A percentile compares a stretch with the other conserved stretches of the same genome.
phyloP scores from a whole-genome alignment of 2,329 filamentous ascomycete species.

The Teratosphaeria gauchensis region DNA sequence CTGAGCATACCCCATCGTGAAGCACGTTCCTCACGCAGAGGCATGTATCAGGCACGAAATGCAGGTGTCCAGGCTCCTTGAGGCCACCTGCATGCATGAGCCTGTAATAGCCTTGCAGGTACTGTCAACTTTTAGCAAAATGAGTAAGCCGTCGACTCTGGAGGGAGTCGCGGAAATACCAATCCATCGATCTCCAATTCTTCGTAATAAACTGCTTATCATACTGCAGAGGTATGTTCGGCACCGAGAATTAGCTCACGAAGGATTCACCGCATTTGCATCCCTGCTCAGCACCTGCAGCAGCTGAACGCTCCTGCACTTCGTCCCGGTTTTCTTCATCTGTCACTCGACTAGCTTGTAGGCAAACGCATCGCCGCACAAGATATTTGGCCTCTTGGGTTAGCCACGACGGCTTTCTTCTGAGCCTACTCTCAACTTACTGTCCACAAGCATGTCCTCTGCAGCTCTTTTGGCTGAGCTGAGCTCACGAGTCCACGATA shows the following conservation, averaged over 20 bases:
- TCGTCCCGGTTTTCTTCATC: neutral
- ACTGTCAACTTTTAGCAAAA: neutral
- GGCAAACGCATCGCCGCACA: neutral
- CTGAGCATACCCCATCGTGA: neutral
- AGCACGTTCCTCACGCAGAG: neutral
- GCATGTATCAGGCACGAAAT: neutral
- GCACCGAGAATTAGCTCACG: neutral
- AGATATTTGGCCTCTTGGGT: too few species aligned
- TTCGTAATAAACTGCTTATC: neutral
- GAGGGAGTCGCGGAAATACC: too few species aligned
- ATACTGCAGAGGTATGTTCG: neutral
- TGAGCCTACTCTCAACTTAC: neutral
- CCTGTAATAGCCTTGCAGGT: neutral
- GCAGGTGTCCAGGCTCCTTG: neutral
- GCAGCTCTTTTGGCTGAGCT: neutral
- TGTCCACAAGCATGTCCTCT: neutral
- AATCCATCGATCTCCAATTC: neutral
- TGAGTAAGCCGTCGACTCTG: neutral
- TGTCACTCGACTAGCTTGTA: neutral
- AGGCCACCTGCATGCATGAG: neutral
- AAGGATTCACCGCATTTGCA: neutral
- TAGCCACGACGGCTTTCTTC: too few species aligned
- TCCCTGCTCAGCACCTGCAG: neutral
- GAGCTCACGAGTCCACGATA: neutral
- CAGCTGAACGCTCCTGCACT: neutral